Evolutionary conservation across 75 land plant species (phyloP), one percentile per base, ranked within the genome.

Genomic region (Azolla pinnata): DNA sequence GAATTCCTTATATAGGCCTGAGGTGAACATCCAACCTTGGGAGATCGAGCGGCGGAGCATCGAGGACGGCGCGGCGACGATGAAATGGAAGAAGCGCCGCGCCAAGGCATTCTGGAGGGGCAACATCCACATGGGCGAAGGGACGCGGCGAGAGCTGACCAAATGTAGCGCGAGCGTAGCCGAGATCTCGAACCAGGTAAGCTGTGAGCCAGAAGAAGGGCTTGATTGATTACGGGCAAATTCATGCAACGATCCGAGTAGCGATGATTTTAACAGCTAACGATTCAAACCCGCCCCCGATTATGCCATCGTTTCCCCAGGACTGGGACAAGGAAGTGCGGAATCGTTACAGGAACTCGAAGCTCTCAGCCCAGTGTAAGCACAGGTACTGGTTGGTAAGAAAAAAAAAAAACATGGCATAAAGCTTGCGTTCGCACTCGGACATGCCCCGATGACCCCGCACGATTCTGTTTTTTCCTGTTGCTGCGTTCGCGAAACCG

Each of bases 71-170:
- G 67, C 80, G 18, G 50, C 53, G 31, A 67, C 56, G 53, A 59
- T 20, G 12, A 64, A 30, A 33, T 87, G 88, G 92, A 53, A n/a
- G 12, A 63, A 81, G 1, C 73, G 84, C 33, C 80, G 72, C 20
- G 82, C 88, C 9, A 69, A 71, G 71, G 90, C 90, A 4, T 83
- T 74, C 33, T 83, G 86, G 86, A 87, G 75, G 54, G 90, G 90
- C 1, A 87, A 87, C 45, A 77, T 79, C 0, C 24, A 12, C 20
- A 75, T 75, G 52, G 67, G 66, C 14, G 20, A 46, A n/a, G 14
- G 33, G 0, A 59, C 62, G 0, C 54, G 92, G 52, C 12, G 47
- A 35, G 78, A 87, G 10, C 79, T 87, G 0, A 55, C 79, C 21
- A 76, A 68, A 47, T 87, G 92, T 46, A 84, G 77, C 59, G 72